Conservation (phyloP, 2,329 filamentous ascomycete genomes). For the Paracorniculantispora psalliotae region DNA sequence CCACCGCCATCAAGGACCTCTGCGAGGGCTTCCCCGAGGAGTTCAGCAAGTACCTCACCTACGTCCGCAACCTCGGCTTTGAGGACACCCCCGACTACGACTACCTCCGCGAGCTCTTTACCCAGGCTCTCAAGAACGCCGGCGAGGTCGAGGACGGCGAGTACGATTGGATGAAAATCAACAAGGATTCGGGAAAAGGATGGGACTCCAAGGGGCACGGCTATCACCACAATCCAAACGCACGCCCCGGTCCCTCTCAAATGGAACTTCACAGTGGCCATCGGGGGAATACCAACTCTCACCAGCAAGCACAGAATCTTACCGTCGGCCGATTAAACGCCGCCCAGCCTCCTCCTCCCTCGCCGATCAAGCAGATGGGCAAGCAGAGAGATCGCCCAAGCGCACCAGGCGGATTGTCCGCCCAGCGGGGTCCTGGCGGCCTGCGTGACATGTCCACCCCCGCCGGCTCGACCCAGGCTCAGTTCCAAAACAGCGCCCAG, state of each 20-base stretch:
- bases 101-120: constrained; percentile 93
- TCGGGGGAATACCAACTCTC: constrained; percentile 61
- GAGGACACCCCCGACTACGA: constrained; percentile 99
- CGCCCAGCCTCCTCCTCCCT: constrained; percentile 83
- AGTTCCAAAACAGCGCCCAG: constrained; percentile 93
- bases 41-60: constrained; percentile 95
- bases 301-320: constrained; percentile 58
- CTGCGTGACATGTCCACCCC: constrained; percentile 75
- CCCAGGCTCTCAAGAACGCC: constrained; percentile 87
- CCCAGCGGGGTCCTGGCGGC: constrained; percentile 70
- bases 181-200: constrained; percentile 75
- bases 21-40: constrained; percentile 96
- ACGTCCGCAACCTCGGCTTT: constrained; percentile 95
- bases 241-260: constrained; percentile 73
- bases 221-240: constrained; percentile 71
- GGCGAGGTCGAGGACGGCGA: constrained; percentile 96
- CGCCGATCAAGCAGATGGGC: constrained; percentile 75
- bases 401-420: constrained; percentile 66
- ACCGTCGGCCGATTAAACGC: constrained; percentile 89
- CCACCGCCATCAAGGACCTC: constrained; percentile 91
- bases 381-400: constrained; percentile 72
- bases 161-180: constrained; percentile 99
- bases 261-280: constrained; percentile 76
- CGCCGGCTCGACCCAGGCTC: constrained; percentile 86
- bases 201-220: constrained; percentile 61